Evolutionary conservation across 225 moss, liverwort and hornwort genomes (phyloP).

Genomic region (Asterella californica): DNA sequence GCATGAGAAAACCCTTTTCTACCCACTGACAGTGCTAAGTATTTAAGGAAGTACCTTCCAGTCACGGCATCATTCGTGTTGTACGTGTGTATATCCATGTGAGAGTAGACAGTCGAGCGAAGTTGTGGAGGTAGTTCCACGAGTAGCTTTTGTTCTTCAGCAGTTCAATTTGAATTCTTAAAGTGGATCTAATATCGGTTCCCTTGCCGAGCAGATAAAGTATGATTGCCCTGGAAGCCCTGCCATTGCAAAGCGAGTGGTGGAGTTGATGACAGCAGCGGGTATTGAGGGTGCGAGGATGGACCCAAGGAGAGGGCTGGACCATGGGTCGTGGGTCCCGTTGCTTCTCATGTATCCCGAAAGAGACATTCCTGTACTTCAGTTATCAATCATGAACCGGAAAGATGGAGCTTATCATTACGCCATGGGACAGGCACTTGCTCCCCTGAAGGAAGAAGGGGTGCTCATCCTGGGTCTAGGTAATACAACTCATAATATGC

Average conservation of each 20-base stretch:
- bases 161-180: too few species aligned
- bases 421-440: conserved; percentile 68
- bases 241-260: conserved; percentile 55
- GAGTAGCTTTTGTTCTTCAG: background rate
- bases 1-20: too few species aligned
- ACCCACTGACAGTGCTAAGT: too few species aligned
- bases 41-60: too few species aligned
- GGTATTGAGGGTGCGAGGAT: conserved; percentile 60
- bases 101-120: background rate
- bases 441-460: conserved; percentile 66
- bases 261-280: conserved; percentile 57
- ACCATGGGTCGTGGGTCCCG: conserved; percentile 87
- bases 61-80: too few species aligned
- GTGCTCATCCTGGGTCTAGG: conserved; percentile 79
- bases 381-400: conserved; percentile 61
- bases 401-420: conserved; percentile 65
- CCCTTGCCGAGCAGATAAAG: conserved; percentile 44
- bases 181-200: background rate
- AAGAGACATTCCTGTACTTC: conserved; percentile 64
- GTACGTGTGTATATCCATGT: too few species aligned
- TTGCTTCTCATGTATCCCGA: conserved; percentile 66
- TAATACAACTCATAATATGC: conserved; percentile 69
- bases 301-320: conserved; percentile 64
- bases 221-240: conserved; percentile 75
- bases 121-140: background rate